A percentile compares a stretch with the other conserved stretches of the same genome.
These are phyloP conservation scores for Metschnikowia anglica DNA, from an alignment of 805 yeast species.

Conservation along the genomic window DNA sequence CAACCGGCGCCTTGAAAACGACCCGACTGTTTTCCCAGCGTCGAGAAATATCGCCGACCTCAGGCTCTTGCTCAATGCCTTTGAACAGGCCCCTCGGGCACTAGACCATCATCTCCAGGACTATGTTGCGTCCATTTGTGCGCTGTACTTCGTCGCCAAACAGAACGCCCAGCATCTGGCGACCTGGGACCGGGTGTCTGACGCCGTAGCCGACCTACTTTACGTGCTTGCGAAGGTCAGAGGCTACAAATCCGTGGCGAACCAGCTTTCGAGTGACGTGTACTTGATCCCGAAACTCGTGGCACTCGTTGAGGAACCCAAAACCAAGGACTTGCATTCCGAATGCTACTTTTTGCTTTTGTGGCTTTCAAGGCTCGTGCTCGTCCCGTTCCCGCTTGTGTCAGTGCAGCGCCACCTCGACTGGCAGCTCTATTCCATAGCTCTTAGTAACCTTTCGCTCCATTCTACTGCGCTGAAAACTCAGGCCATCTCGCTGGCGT, in stretches of 20 bases:
- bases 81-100: constrained; percentile 51
- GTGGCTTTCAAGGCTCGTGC: constrained; percentile 69
- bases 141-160: constrained; percentile 4
- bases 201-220: constrained; percentile 36
- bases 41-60: background rate
- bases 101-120: constrained; percentile 42
- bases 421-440: constrained; percentile 34
- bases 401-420: constrained; percentile 35
- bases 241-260: constrained; percentile 59
- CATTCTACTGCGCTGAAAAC: constrained; percentile 53
- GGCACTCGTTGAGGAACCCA: constrained; percentile 20
- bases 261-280: constrained; percentile 61
- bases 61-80: constrained; percentile 2
- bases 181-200: constrained; percentile 6
- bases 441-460: constrained; percentile 29
- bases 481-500: constrained; percentile 50
- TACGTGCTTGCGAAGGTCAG: constrained; percentile 66
- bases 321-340: constrained; percentile 19
- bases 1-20: background rate
- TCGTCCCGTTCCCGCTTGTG: constrained; percentile 71
- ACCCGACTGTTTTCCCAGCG: background rate
- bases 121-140: constrained; percentile 18
- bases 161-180: background rate
- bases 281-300: constrained; percentile 39
- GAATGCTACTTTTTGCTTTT: constrained; percentile 47